Evolutionary conservation across 306 rosid genomes (phyloP).

Genomic region (Geum urbanum): DNA sequence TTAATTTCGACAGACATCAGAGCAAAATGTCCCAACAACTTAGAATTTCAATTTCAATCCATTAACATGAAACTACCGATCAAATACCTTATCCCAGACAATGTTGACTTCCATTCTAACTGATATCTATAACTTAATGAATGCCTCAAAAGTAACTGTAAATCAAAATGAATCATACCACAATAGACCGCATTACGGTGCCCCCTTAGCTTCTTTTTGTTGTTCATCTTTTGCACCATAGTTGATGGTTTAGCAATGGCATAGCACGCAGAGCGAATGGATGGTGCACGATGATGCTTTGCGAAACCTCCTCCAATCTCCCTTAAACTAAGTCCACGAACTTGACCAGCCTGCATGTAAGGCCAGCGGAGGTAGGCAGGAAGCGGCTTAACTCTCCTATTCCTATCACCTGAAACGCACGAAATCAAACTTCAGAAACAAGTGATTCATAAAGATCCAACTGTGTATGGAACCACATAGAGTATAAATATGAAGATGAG

Average conservation of each 20-base stretch:
- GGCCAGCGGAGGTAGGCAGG: conserved; percentile 80
- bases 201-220: conserved; percentile 77
- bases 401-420: conserved; percentile 50
- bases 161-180: conserved; percentile 47
- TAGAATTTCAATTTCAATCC: conserved; percentile 1
- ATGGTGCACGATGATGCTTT: conserved; percentile 82
- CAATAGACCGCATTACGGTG: conserved; percentile 91
- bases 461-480: not conserved
- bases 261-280: conserved; percentile 83
- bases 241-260: conserved; percentile 91
- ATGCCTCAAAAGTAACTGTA: conserved; percentile 21
- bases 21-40: not conserved
- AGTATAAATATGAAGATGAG: not conserved
- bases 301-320: conserved; percentile 89
- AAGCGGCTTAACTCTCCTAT: conserved; percentile 43
- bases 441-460: not conserved
- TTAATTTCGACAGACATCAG: not conserved
- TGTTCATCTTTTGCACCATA: conserved; percentile 81
- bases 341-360: conserved; percentile 82
- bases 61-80: not conserved
- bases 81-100: conserved; percentile 23
- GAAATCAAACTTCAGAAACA: conserved; percentile 20
- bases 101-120: not conserved
- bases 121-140: not conserved
- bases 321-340: conserved; percentile 69